Evolutionary conservation across 192 early-diverging fungal genomes (phyloP), one percentile per base, ranked within the genome.

Genomic region (Entophlyctis helioformis): DNA sequence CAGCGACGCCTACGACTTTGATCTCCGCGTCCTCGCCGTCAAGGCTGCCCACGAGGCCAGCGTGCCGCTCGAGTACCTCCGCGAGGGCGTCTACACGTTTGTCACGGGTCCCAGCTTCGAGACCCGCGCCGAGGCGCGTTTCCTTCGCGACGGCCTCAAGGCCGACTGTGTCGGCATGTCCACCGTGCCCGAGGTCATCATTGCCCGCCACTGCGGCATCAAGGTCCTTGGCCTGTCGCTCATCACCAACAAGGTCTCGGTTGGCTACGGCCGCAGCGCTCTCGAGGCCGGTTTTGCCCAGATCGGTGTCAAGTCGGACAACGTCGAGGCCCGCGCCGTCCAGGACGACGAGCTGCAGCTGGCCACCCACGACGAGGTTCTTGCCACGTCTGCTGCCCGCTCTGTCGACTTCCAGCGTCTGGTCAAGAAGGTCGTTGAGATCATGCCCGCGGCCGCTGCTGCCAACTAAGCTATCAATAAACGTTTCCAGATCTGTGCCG

Each of bases 21-120:
- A 69, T 5, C 64, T 91, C 47, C 86, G 91, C 42, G 63, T 78
- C 34, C 43, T 76, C 7, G 81, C 82, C 19, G 82, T 85, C 56
- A 54, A 66, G 55, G 75, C 80, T 28, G 81, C 78, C 20, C 48
- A 55, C 25, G 50, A 50, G 20, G 51, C 69, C 23, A 65, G 68
- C 15, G 52, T 74, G 11, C 51, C 64, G 9, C 41, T 52, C 15
- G 59, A 64, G n/a, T 21, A 66, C 39, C 64, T 91, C 54, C 71
- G 80, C 26, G 89, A 93, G 59, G 89, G 86, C 43, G 64, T 84
- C 8, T 90, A 88, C 51, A 66, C 61, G 50, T 84, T 84, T 54
- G 84, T 90, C 6, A 64, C 83, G n/a, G 91, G 91, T 0, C 91
- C 91, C n/a, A 76, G 72, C n/a, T 91, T 84, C 50, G 92, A 96